phyloP scores from a whole-genome alignment of 2,329 filamentous ascomycete genomes.

The Colletotrichum lentis region DNA sequence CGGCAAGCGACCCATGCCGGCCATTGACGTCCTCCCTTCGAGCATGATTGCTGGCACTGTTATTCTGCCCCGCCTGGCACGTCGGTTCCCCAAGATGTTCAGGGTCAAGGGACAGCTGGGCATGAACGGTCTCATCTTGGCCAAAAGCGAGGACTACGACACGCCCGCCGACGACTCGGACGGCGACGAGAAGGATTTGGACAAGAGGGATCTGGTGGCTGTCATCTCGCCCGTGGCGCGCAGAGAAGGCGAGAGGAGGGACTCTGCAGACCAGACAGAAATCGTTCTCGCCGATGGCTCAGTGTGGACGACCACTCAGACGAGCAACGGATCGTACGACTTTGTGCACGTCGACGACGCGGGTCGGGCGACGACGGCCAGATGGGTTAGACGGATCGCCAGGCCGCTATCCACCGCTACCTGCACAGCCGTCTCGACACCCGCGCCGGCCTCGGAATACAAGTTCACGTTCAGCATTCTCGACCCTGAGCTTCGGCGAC shows the following conservation, averaged over 20 bases:
- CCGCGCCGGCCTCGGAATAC: constrained; percentile 50
- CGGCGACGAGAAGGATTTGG: constrained; percentile 59
- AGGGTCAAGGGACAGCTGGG: constrained; percentile 70
- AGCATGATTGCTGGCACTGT: constrained; percentile 64
- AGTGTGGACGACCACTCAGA: constrained; percentile 63
- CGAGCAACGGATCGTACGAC: constrained; percentile 68
- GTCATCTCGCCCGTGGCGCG: constrained; percentile 66
- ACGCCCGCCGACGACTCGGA: constrained; percentile 53
- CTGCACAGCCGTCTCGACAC: constrained; percentile 38
- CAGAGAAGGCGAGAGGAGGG: constrained; percentile 54
- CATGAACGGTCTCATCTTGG: constrained; percentile 73
- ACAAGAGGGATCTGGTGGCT: constrained; percentile 66
- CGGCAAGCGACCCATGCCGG: constrained; percentile 69
- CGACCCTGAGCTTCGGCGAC: constrained; percentile 71
- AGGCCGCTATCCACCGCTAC: constrained; percentile 39
- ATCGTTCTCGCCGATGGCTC: constrained; percentile 72
- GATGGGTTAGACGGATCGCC: constrained; percentile 69
- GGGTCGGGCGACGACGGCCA: constrained; percentile 67
- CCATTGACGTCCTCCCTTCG: constrained; percentile 77
- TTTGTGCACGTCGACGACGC: constrained; percentile 68
- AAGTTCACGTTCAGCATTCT: constrained; percentile 83
- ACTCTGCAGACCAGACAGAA: constrained; percentile 64
- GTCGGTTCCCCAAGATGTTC: constrained; percentile 71
- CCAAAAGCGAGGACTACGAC: constrained; percentile 74
- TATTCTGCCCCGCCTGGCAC: constrained; percentile 66